Conservation (phyloP, 202 grass and related monocot species). For the Zoysia matrella region DNA sequence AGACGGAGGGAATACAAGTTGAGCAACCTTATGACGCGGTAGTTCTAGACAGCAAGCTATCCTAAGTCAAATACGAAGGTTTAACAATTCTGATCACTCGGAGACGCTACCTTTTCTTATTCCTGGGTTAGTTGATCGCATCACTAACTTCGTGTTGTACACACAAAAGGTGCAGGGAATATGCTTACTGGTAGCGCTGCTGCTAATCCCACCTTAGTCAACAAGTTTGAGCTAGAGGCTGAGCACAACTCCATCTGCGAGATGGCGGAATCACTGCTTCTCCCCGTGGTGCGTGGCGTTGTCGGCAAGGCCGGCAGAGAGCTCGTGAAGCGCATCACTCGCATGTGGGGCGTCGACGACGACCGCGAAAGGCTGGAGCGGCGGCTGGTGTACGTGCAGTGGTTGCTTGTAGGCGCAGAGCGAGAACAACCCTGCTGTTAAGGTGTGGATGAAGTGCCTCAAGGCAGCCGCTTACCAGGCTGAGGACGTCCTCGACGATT, state of each 20-base stretch:
- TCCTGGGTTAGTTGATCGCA: no score
- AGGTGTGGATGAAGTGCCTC: constrained; percentile 22
- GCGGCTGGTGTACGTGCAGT: not conserved
- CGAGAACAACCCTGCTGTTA: not conserved
- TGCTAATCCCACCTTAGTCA: not conserved
- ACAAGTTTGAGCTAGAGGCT: not conserved
- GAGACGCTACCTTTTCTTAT: no score
- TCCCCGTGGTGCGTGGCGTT: constrained; percentile 2
- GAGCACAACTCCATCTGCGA: not conserved
- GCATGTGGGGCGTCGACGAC: constrained; percentile 28
- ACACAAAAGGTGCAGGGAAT: no score
- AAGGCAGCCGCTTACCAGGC: not conserved
- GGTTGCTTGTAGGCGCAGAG: not conserved
- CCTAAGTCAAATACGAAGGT: no score
- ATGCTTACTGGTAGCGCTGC: no score
- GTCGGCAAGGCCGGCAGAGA: not conserved
- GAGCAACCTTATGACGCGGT: no score
- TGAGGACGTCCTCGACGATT: no score
- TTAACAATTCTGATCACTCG: no score
- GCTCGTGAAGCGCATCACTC: not conserved
- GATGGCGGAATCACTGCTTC: not conserved
- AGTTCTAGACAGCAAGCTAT: no score
- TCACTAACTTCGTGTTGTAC: no score
- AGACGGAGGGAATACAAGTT: no score
- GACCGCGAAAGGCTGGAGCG: constrained; percentile 11